Evolutionary conservation across 768 basidiomycete species (phyloP).

Genomic region (Hortiboletus campestris): DNA sequence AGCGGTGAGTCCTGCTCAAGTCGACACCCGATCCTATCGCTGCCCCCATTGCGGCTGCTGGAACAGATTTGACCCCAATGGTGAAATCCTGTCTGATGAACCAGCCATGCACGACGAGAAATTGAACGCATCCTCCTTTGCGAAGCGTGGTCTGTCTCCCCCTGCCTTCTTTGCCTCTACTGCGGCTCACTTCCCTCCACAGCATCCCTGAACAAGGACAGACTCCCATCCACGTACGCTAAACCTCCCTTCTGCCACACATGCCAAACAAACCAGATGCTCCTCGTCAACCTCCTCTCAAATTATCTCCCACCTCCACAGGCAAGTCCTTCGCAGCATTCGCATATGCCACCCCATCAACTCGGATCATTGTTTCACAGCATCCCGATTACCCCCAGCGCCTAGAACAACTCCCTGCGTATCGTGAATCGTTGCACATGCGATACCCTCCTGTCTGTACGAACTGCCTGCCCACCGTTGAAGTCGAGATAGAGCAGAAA

Average conservation of each 20-base stretch:
- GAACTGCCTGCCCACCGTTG: slow-evolving; percentile 71
- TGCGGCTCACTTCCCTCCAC: neutral
- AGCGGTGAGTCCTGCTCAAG: slow-evolving; percentile 37
- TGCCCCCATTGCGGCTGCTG: slow-evolving; percentile 68
- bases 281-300: slow-evolving; percentile 81
- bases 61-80: slow-evolving; percentile 70
- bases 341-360: neutral
- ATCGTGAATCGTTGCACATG: slow-evolving; percentile 67
- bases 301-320: slow-evolving; percentile 83
- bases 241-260: slow-evolving; percentile 76
- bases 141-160: slow-evolving; percentile 58
- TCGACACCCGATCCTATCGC: slow-evolving; percentile 56
- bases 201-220: slow-evolving; percentile 72
- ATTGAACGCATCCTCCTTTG: slow-evolving; percentile 68
- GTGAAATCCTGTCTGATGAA: slow-evolving; percentile 81
- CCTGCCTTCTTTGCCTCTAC: neutral
- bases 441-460: slow-evolving; percentile 90
- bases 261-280: slow-evolving; percentile 91
- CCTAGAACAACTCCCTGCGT: slow-evolving; percentile 63
- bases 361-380: slow-evolving; percentile 38
- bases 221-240: slow-evolving; percentile 57
- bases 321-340: slow-evolving; percentile 41
- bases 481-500: slow-evolving; percentile 74
- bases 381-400: slow-evolving; percentile 69
- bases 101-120: slow-evolving; percentile 85